Evolutionary conservation across 2,329 filamentous ascomycete genomes (phyloP).

Genomic region (Pyricularia pennisetigena): DNA sequence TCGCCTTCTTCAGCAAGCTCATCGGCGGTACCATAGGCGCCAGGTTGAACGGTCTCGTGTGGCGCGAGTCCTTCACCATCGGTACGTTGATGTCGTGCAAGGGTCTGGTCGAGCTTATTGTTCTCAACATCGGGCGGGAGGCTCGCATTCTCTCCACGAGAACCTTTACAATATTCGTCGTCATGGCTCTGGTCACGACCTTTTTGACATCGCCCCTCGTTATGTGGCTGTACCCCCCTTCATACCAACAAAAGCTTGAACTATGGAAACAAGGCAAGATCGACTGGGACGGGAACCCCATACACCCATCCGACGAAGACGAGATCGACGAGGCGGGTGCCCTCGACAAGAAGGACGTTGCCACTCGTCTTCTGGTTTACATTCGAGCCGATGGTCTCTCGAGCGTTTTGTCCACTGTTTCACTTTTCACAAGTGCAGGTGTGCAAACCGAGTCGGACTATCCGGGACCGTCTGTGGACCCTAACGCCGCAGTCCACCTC

Average conservation of each 20-base stretch:
- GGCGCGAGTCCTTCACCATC: slow-evolving; percentile 84
- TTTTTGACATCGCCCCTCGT: slow-evolving; percentile 75
- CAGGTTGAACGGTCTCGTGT: slow-evolving; percentile 64
- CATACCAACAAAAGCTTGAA: slow-evolving; percentile 41
- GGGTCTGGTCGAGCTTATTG: slow-evolving; percentile 86
- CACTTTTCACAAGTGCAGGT: slow-evolving; percentile 49
- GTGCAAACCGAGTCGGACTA: slow-evolving; percentile 5
- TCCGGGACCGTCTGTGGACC: not conserved
- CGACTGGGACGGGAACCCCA: slow-evolving; percentile 58
- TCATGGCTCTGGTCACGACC: slow-evolving; percentile 84
- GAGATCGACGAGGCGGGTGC: not conserved
- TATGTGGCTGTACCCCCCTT: slow-evolving; percentile 60
- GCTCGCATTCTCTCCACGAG: slow-evolving; percentile 72
- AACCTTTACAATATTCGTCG: slow-evolving; percentile 89
- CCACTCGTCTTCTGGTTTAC: slow-evolving; percentile 66
- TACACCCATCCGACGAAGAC: slow-evolving; percentile 16
- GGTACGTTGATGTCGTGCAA: slow-evolving; percentile 95
- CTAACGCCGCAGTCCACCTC: not conserved
- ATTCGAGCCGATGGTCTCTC: slow-evolving; percentile 78
- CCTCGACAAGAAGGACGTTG: slow-evolving; percentile 7
- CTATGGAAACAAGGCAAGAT: slow-evolving; percentile 71
- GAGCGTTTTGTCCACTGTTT: slow-evolving; percentile 71
- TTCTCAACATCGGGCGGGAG: slow-evolving; percentile 72
- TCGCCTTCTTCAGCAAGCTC: slow-evolving; percentile 81
- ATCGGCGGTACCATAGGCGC: slow-evolving; percentile 74